Evolutionary conservation across 2,329 filamentous ascomycete genomes (phyloP).

Genomic region (Rutstroemia sp.): DNA sequence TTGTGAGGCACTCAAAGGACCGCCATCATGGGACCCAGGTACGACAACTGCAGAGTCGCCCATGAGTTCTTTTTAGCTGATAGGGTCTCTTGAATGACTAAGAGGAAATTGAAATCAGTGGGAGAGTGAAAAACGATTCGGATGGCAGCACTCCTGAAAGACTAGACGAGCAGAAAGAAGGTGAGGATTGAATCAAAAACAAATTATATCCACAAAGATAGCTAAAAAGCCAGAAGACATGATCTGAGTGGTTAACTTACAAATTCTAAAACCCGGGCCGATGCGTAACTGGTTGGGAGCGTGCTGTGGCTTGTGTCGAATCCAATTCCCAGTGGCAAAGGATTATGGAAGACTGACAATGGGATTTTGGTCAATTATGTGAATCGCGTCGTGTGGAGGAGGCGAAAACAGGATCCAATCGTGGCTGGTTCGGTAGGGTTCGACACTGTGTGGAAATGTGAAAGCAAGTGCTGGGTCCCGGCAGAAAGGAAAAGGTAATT

Average conservation of each 20-base stretch:
- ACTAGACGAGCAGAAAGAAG: neutral
- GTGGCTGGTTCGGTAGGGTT: slow-evolving; percentile 5
- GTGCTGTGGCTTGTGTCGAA: neutral
- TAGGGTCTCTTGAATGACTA: neutral
- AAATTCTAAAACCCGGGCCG: neutral
- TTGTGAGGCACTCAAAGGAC: neutral
- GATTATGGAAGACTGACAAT: neutral
- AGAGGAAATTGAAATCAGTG: neutral
- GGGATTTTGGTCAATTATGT: neutral
- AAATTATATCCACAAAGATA: neutral
- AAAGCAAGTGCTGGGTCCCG: neutral
- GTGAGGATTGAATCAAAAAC: neutral
- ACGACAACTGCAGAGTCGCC: slow-evolving; percentile 6
- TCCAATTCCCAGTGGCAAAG: neutral
- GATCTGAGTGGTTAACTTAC: neutral
- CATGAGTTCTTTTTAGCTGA: slow-evolving; percentile 1
- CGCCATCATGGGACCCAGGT: slow-evolving; percentile 5
- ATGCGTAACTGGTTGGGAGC: neutral
- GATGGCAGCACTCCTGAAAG: neutral
- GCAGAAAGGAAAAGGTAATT: neutral
- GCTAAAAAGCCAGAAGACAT: neutral
- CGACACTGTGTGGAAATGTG: neutral
- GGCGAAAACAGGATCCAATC: slow-evolving; percentile 7
- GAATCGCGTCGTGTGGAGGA: slow-evolving; percentile 4
- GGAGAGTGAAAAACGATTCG: neutral